Base-by-base conservation (phyloP, 805 yeast genomes). In the Cyberlindnera maclurae region DNA sequence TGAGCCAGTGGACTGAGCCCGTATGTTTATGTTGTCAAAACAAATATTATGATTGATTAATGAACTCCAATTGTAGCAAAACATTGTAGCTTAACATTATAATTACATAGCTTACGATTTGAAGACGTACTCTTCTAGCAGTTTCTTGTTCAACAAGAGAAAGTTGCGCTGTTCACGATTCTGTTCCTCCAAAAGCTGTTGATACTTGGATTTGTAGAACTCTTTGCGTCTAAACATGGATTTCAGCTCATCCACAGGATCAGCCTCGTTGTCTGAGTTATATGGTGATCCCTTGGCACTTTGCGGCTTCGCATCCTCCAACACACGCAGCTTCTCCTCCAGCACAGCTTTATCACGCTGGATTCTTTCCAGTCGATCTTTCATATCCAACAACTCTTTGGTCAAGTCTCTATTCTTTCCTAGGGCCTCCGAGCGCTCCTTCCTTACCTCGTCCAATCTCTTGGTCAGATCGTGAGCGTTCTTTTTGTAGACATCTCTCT, bases 131-230 rank as follows among this genome's bases (percentile, higher is more conserved):
- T 46, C 38, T n/a, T 46, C 45, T 28, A 46, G 8, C 12, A 46
- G 18, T 18, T 17, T 28, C 17, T 37, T 34, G 16, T 41, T 43
- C 5, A 46, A 12, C 8, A 26, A 29, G 15, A 41, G n/a, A 9
- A 38, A 39, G 15, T 36, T 34, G 26, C 40, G 39, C 18, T 33
- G 36, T 33, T 33, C 47, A 5, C 22, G 18, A 12, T 44, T 39
- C 27, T 41, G 43, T 9, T 42, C 40, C 12, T 44, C 48, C 7
- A 46, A 26, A 3, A 44, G 12, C 4, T 12, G 22, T 5, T 24
- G 22, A 27, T 46, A 44, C n/a, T 41, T 41, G 20, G 33, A 33
- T 31, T 44, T 33, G 44, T 51, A 20, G 57, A 56, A 27, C 40
- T 51, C 42, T 55, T 52, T 26, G 43, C 49, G 12, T 31, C 38